Percentiles rank a stretch among this genome's conserved stretches.
These are phyloP conservation scores for Telfairia occidentalis DNA, from an alignment of 331 rosid genomes.

Conservation along the genomic window DNA sequence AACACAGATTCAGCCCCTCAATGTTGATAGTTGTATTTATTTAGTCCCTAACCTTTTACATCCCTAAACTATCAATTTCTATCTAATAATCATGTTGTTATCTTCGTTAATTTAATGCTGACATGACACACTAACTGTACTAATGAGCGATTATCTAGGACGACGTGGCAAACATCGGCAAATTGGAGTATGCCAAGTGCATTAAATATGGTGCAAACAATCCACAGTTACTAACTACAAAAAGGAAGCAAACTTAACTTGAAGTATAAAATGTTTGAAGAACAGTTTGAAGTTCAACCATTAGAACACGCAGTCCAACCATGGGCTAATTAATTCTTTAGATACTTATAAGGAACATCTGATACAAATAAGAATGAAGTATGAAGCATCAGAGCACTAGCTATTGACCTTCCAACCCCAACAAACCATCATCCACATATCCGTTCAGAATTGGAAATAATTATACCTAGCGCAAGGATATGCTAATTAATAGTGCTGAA, in stretches of 20 bases:
- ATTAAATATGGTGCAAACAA: too few relatives aligned
- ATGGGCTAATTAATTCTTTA: not conserved
- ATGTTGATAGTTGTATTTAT: too few relatives aligned
- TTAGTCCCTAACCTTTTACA: too few relatives aligned
- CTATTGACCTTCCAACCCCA: not conserved
- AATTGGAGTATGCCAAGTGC: too few relatives aligned
- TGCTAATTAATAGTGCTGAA: not conserved
- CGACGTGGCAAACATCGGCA: too few relatives aligned
- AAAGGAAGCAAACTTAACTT: not conserved
- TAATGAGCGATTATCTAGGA: too few relatives aligned
- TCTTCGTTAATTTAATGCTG: too few relatives aligned
- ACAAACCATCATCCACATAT: not conserved
- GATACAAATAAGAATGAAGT: not conserved
- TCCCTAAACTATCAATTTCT: too few relatives aligned
- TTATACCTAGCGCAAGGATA: not conserved
- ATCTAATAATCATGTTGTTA: too few relatives aligned
- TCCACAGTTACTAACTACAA: not conserved
- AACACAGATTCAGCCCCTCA: too few relatives aligned
- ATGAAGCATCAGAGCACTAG: not conserved
- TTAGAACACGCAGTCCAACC: not conserved
- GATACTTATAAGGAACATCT: not conserved
- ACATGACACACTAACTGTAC: too few relatives aligned
- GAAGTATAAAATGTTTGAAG: not conserved
- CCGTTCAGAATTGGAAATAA: not conserved
- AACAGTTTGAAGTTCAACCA: not conserved